Base-by-base conservation (phyloP, 164 flowering plant genomes). In the Vitis amurensis region DNA sequence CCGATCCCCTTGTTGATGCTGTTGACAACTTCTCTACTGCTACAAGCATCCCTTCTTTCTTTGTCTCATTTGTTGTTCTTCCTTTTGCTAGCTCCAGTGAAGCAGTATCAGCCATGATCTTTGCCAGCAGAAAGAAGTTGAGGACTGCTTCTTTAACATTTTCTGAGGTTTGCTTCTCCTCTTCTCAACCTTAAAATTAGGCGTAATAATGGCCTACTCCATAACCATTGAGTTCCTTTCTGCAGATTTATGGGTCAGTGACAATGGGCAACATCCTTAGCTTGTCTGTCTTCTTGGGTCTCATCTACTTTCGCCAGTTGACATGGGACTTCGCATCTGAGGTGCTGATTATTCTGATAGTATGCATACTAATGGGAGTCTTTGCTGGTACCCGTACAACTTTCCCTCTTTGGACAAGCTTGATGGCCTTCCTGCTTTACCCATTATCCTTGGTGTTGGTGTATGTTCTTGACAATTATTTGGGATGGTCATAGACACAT, bases 1-100 rank as follows among this genome's bases (percentile, higher is more conserved):
- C 89, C 19, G 82, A 82, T 60, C 89, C 89, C 30, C 82, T 86
- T 0, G 77, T 86, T 15, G 84, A 81, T 63, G 78, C 80, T 53
- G 86, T 86, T 61, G 77, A 81, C 49, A 73, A 81, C 50, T 82
- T 86, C 73, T 82, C 87, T 11, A 64, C 49, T 29, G 80, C 87
- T 11, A 77, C 83, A 19, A 71, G 74, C 31, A 79, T 85, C 48
- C 82, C 83, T 31, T 63, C 88, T 15, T 85, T 85, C 75, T 83
- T 81, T 59, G 63, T 85, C 15, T 81, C 86, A 2, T 85, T 82
- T 59, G 67, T 85, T 3, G 73, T 71, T 12, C 66, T 82, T 37
- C 89, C 89, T 23, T 69, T 84, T 44, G 87, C 83, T 31, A 83
- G 73, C 63, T 77, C 81, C 62, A 84, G 86, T 58, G 84, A 73